phyloP scores from a whole-genome alignment of 108 stramenopile species.

The Skeletonema tropicum region DNA sequence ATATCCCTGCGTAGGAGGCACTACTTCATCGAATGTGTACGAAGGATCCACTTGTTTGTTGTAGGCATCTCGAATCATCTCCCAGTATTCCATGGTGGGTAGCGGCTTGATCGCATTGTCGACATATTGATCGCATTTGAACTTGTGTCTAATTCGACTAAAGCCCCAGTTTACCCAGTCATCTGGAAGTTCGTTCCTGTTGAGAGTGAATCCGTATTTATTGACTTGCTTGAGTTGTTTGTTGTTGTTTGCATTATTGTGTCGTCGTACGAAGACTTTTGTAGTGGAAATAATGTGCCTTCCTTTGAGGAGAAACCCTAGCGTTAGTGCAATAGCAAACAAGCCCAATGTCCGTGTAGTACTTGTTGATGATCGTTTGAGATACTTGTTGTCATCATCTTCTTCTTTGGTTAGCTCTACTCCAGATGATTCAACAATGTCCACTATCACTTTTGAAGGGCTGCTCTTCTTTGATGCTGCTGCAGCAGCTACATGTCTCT shows the following conservation, averaged over 20 bases:
- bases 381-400: not conserved
- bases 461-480: not conserved
- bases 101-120: not conserved
- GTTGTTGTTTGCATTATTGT: no score
- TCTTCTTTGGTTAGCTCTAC: not conserved
- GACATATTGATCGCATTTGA: slow-evolving; percentile 2
- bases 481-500: not conserved
- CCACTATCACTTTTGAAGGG: not conserved
- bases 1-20: slow-evolving; percentile 20
- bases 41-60: not conserved
- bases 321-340: not conserved
- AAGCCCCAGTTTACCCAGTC: slow-evolving; percentile 13
- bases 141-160: not conserved
- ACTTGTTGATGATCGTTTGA: not conserved
- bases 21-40: slow-evolving; percentile 12
- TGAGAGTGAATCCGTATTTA: not conserved
- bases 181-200: not conserved
- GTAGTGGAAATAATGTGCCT: not conserved
- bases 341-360: not conserved
- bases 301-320: not conserved
- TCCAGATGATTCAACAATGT: not conserved
- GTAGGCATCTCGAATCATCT: slow-evolving; percentile 3
- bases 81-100: not conserved
- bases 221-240: not conserved
- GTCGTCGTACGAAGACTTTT: not conserved